Percentiles rank a stretch among this genome's conserved stretches.
Evolutionary conservation across 2,329 filamentous ascomycete species (phyloP).

Genomic region (Ophiostoma pallidulum): DNA sequence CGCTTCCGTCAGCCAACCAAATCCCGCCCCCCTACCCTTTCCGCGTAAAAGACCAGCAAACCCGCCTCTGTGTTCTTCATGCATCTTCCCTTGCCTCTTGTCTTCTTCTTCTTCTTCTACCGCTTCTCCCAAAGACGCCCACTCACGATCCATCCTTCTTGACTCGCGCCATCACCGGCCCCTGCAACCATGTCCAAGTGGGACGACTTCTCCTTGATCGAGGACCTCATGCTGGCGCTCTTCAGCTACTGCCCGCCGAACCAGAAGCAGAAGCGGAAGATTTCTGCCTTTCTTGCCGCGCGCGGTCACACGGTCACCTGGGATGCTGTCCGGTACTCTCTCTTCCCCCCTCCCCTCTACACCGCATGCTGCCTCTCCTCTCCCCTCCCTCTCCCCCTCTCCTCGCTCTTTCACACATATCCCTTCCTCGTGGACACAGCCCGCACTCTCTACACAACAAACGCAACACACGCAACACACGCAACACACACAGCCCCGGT

Average conservation of each 20-base stretch:
- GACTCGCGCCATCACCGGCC: too few relatives aligned
- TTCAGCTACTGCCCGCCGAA: conserved; percentile 6
- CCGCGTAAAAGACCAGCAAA: too few relatives aligned
- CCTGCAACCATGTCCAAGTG: conserved; percentile 14
- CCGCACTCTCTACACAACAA: too few relatives aligned
- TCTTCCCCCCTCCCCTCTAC: not conserved
- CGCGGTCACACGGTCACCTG: conserved; percentile 19
- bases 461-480: not conserved
- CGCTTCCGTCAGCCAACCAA: too few relatives aligned
- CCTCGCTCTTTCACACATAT: not conserved
- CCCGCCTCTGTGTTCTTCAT: too few relatives aligned
- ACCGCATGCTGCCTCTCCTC: not conserved
- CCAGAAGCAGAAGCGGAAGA: conserved; percentile 15
- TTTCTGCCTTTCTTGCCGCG: conserved; percentile 12
- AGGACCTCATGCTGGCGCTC: conserved; percentile 16
- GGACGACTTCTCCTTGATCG: conserved; percentile 10
- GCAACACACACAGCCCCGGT: not conserved
- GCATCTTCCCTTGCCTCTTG: too few relatives aligned
- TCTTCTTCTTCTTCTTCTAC: not conserved
- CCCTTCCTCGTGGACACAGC: too few relatives aligned
- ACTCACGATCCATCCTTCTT: too few relatives aligned
- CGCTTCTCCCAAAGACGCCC: not conserved
- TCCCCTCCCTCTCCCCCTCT: not conserved
- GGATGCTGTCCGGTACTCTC: conserved; percentile 20
- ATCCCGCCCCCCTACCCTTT: too few relatives aligned